Evolutionary conservation across 352 stramenopile species (phyloP).

Genomic region (Globisporangium orthogonon): DNA sequence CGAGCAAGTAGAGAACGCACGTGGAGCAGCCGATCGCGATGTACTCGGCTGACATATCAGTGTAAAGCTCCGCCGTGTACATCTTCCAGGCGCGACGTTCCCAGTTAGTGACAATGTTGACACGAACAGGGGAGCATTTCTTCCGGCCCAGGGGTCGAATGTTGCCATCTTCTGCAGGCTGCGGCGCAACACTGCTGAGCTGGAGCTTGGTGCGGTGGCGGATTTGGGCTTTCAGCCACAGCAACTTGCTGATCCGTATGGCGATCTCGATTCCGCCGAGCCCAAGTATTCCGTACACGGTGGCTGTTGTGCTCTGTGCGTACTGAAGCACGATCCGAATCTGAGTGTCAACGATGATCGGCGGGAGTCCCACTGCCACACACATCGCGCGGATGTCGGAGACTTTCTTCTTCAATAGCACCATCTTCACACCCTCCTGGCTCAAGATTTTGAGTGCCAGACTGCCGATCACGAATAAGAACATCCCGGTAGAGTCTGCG

Average conservation of each 20-base stretch:
- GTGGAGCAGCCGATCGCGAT: slow-evolving; percentile 38
- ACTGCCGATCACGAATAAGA: slow-evolving; percentile 20
- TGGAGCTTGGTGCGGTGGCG: slow-evolving; percentile 25
- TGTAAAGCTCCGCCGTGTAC: slow-evolving; percentile 24
- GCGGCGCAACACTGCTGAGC: slow-evolving; percentile 12
- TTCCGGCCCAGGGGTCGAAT: not conserved
- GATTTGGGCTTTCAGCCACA: slow-evolving; percentile 4
- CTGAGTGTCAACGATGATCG: slow-evolving; percentile 38
- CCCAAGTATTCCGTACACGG: slow-evolving; percentile 15
- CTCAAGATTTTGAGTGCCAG: slow-evolving; percentile 24
- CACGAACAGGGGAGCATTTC: not conserved
- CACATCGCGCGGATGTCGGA: slow-evolving; percentile 35
- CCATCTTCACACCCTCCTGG: slow-evolving; percentile 25
- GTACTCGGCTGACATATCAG: slow-evolving; percentile 49
- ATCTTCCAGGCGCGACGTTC: slow-evolving; percentile 4
- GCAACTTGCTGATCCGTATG: slow-evolving; percentile 18
- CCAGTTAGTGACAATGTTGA: not conserved
- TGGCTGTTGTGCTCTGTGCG: slow-evolving; percentile 16
- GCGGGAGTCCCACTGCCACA: slow-evolving; percentile 26
- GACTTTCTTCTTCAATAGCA: slow-evolving; percentile 20
- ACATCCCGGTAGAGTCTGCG: not conserved
- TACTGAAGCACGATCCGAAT: slow-evolving; percentile 25
- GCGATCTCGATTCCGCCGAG: slow-evolving; percentile 22
- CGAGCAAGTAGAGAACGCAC: slow-evolving; percentile 32
- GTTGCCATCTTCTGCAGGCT: not conserved